Conservation (phyloP, 192 early-diverging fungal species). For the Coemansia guatemalensis region DNA sequence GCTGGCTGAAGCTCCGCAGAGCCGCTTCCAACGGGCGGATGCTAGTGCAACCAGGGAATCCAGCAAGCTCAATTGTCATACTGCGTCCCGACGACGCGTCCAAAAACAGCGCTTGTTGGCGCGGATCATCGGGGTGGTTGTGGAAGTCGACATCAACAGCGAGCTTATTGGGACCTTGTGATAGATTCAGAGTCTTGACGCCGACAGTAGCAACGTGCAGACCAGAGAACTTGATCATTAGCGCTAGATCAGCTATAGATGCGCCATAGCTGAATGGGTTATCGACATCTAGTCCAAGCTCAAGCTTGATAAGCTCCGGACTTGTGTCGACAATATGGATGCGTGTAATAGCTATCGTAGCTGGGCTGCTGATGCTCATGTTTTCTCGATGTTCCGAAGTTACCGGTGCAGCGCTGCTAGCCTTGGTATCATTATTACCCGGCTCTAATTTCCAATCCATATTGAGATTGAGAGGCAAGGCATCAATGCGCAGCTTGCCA, state of each 20-base stretch:
- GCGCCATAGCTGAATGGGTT: conserved; percentile 47
- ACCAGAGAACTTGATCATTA: conserved; percentile 26
- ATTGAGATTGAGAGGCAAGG: conserved; percentile 14
- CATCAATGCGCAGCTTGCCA: conserved; percentile 24
- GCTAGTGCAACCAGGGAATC: conserved; percentile 42
- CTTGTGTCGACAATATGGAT: conserved; percentile 38
- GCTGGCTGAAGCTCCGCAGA: conserved; percentile 29
- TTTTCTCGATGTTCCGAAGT: neutral
- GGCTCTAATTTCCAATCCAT: conserved; percentile 21
- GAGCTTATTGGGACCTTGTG: conserved; percentile 17
- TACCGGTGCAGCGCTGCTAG: neutral
- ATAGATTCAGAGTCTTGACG: conserved; percentile 19
- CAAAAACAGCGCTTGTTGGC: conserved; percentile 40
- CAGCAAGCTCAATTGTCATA: conserved; percentile 28
- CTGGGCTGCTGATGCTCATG: neutral
- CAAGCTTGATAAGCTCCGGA: conserved; percentile 13
- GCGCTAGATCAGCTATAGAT: conserved; percentile 31
- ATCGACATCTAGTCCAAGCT: conserved; percentile 24
- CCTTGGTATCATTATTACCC: no score
- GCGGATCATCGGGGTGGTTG: conserved; percentile 40
- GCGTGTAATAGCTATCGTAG: conserved; percentile 18
- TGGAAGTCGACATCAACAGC: conserved; percentile 29
- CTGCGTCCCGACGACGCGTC: conserved; percentile 25
- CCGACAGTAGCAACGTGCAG: conserved; percentile 40
- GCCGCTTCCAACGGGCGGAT: conserved; percentile 41